Evolutionary conservation across 495 filamentous ascomycete species (phyloP), one percentile per base, ranked within the genome.

Genomic region (Xylaria intraflava): DNA sequence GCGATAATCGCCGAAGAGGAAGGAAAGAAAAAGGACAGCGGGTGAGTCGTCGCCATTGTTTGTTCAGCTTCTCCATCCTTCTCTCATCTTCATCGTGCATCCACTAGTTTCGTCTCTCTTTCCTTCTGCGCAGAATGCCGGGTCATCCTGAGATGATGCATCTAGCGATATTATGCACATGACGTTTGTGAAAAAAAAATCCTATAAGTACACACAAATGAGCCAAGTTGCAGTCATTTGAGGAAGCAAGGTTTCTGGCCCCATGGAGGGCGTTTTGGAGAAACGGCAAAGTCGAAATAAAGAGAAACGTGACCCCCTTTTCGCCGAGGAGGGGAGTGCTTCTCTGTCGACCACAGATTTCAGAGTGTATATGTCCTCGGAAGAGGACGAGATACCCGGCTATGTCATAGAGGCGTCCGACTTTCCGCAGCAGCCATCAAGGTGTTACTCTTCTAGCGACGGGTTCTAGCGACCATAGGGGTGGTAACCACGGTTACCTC

Each of bases 401-500:
- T 30, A n/a, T 16, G 10, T 8, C 20, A 16, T 22, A 29, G 19
- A 26, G 19, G 7, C 9, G 11, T 30, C 16, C 12, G 12, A 11
- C 12, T 38, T 2, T 26, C 29, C 29, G 2, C 8, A 6, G 35
- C 10, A 33, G 29, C 17, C 29, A 29, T 46, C 16, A 10, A 42
- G 1, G 29, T 1, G 31, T 35, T 14, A 7, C 20, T 14, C 8
- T 6, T 16, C 14, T 35, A 33, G 39, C 30, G 46, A 16, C 20
- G 36, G 27, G 53, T 16, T 19, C 46, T 64, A 66, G 31, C 64
- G 62, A 14, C 64, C 71, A 68, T 96, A 95, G 35, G 90, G 90
- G 71, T 95, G 90, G 72, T 83, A 95, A 5, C 89, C 85, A 19
- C 86, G 72, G 30, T 70, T 75, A 3, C 79, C 83, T 49, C 90